Base-by-base conservation (phyloP, 352 stramenopile genomes). In the Globisporangium acanthophoron region DNA sequence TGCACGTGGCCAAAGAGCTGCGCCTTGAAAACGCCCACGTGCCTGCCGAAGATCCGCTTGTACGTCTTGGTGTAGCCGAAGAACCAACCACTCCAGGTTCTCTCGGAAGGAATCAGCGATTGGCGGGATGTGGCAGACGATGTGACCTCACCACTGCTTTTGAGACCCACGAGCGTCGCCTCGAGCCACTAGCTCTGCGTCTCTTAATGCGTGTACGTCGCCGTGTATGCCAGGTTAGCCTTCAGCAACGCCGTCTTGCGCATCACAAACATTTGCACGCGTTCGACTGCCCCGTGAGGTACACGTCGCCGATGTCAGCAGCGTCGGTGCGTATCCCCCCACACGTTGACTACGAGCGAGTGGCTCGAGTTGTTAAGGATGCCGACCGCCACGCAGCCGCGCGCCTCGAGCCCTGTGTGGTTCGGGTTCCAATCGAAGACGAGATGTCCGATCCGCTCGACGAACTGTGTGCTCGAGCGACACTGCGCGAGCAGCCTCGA, bases 361-460 rank as follows among this genome's bases (percentile, higher is more conserved):
- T 94, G 78, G 1, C 81, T 70, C 53, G 80, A 92, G 58, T 91
- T 92, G 63, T 92, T 93, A 37, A 92, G 58, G 54, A 94, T 64
- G 0, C 73, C 85, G 20, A 94, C 63, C 8, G 68, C 85, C 7
- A 94, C 77, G 54, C 85, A 94, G 7, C 78, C 82, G 45, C 85
- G 80, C 8, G 85, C 85, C 41, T 88, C 85, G 0, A 94, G 64
- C 0, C 85, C 82, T 1, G 78, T 92, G 59, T 94, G 85, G 62
- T 94, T 92, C 41, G 80, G 80, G 55, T 94, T 80, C 82, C 84
- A 93, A 53, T 93, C 83, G 57, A 85, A 94, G 4, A 93, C 82
- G 12, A 94, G 64, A 48, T 94, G 85, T 9, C 80, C 70, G 33
- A 91, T 59, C 51, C 89, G 75, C 18, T 76, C 66, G 47, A 88